Evolutionary conservation across 192 early-diverging fungal genomes (phyloP), one percentile per base, ranked within the genome.

Genomic region (Linnemannia schmuckeri): DNA sequence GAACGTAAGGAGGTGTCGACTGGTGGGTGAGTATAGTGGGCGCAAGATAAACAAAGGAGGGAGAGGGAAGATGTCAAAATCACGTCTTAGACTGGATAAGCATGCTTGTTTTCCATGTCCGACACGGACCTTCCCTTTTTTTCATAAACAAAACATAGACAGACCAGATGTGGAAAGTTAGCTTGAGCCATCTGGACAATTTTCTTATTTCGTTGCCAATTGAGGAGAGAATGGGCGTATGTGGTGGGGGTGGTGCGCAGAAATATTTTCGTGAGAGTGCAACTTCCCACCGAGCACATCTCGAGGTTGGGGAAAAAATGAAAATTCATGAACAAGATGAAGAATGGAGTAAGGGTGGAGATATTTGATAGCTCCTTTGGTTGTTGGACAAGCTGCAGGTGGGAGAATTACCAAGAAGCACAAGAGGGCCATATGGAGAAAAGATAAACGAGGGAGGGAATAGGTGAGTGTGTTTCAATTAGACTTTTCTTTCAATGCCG

Each of bases 11-110:
- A 30, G 57, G 24, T 24, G 57, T 63, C 10, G 3, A n/a, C 22
- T 22, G 54, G 54, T 57, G 22, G 55, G 55, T 24, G 55, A 1
- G n/a, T 6, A n/a, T n/a, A n/a, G 55, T 27, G 61, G 57, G 57
- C 30, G 61, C 61, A 66, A 63, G 61, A 30, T 63, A 66, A 35
- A 12, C 6, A 27, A 33, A 35, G 61, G 9, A 4, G 33, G 9
- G 9, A 1, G 5, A 30, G 20, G 70, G 35, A 1, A 38, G 61
- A 61, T 46, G 46, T 49, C 68, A 47, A 69, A 68, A 78, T 78
- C 44, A 49, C 77, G 68, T 68, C 77, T 78, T 78, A 27, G 68
- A 78, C 37, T 78, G 68, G 77, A 41, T 49, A 27, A 70, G 30
- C 8, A 76, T 61, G 17, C 20, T 66, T 66, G 13, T 66, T 66